These are phyloP conservation scores for Abrus pulchellus DNA, from an alignment of 306 rosid genomes.

Conservation along the genomic window DNA sequence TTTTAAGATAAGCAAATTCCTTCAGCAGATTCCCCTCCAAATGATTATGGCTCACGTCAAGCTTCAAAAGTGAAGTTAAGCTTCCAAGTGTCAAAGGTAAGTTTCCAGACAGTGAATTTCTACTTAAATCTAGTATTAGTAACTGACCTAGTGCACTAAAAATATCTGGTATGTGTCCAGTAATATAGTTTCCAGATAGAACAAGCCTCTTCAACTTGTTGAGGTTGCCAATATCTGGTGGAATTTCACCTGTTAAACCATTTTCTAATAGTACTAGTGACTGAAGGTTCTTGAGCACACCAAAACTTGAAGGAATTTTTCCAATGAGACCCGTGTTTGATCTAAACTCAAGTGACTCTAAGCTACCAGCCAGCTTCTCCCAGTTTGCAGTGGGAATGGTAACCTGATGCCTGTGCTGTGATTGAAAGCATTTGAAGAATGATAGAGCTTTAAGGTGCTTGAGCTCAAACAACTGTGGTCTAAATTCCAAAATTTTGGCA, in stretches of 20 bases:
- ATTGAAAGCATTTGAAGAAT: slow-evolving; percentile 74
- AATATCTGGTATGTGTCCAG: slow-evolving; percentile 65
- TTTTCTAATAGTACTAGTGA: slow-evolving; percentile 73
- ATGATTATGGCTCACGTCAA: slow-evolving; percentile 75
- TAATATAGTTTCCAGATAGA: slow-evolving; percentile 62
- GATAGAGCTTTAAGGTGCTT: slow-evolving; percentile 71
- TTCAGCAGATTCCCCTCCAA: slow-evolving; percentile 62
- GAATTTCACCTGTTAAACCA: slow-evolving; percentile 68
- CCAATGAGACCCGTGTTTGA: slow-evolving; percentile 75
- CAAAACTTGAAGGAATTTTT: slow-evolving; percentile 64
- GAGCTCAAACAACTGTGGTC: slow-evolving; percentile 69
- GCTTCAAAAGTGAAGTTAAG: slow-evolving; percentile 74
- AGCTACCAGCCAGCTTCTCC: slow-evolving; percentile 68
- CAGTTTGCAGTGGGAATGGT: slow-evolving; percentile 64
- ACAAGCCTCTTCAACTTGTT: slow-evolving; percentile 68
- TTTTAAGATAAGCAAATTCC: slow-evolving; percentile 57
- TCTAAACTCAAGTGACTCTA: slow-evolving; percentile 82
- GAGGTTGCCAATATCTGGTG: slow-evolving; percentile 65
- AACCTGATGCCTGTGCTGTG: slow-evolving; percentile 53
- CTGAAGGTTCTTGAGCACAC: slow-evolving; percentile 69
- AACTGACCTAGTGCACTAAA: slow-evolving; percentile 59
- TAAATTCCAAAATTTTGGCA: slow-evolving; percentile 58
- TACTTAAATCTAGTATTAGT: slow-evolving; percentile 76
- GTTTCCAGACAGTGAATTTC: slow-evolving; percentile 72
- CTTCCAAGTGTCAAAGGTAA: slow-evolving; percentile 65